phyloP scores from a whole-genome alignment of 352 stramenopile species.

The Phytophthora citrophthora region DNA sequence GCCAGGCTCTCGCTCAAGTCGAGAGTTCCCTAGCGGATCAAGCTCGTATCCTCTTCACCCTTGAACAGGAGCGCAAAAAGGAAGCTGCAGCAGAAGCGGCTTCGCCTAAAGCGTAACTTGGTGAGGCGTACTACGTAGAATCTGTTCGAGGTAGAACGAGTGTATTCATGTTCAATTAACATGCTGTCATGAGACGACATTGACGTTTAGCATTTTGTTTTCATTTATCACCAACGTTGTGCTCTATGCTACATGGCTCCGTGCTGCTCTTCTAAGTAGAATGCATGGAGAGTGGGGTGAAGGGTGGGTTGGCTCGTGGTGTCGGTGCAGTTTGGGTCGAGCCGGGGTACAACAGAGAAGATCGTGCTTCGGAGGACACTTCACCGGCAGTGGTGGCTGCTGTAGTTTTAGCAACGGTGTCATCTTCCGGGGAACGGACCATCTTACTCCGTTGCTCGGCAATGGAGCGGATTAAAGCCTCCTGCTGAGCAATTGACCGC shows the following conservation, averaged over 20 bases:
- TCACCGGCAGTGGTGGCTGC: slow-evolving; percentile 39
- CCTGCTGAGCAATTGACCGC: slow-evolving; percentile 69
- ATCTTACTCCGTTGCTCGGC: slow-evolving; percentile 59
- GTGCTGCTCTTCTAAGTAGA: slow-evolving; percentile 34
- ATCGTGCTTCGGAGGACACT: slow-evolving; percentile 38
- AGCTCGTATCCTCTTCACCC: slow-evolving; percentile 50
- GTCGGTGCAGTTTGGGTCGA: slow-evolving; percentile 47
- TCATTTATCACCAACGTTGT: slow-evolving; percentile 17
- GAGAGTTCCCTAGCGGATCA: slow-evolving; percentile 64
- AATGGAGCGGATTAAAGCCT: slow-evolving; percentile 64
- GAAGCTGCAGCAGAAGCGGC: slow-evolving; percentile 10
- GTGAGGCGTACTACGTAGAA: not conserved
- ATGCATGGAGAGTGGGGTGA: slow-evolving; percentile 37
- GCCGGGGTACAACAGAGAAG: slow-evolving; percentile 32
- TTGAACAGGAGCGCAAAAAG: slow-evolving; percentile 52
- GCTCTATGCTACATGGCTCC: slow-evolving; percentile 41
- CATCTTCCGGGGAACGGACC: slow-evolving; percentile 32
- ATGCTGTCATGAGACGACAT: slow-evolving; percentile 16
- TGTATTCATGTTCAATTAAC: slow-evolving; percentile 32
- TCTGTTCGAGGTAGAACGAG: slow-evolving; percentile 15
- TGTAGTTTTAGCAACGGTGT: slow-evolving; percentile 32
- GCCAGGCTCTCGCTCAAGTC: slow-evolving; percentile 46
- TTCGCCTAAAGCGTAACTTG: slow-evolving; percentile 9
- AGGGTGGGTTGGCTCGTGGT: slow-evolving; percentile 29
- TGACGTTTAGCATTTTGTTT: slow-evolving; percentile 21